Evolutionary conservation across 805 yeast genomes (phyloP).

Genomic region (Lachancea nothofagi): DNA sequence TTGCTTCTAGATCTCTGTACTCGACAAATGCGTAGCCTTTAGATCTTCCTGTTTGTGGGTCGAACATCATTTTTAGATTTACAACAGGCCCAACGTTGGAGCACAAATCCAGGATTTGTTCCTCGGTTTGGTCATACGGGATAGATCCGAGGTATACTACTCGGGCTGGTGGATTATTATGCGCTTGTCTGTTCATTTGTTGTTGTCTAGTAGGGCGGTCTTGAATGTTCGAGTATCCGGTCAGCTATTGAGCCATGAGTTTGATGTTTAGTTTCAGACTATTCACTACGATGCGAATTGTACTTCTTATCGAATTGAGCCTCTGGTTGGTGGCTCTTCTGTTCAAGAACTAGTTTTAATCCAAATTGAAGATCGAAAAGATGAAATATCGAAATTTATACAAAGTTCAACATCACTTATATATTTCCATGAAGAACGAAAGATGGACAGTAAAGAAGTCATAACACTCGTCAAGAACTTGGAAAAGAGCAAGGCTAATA

Average conservation of each 20-base stretch:
- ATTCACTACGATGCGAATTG: no score
- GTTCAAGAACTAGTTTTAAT: no score
- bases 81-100: conserved; percentile 84
- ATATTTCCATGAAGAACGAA: conserved; percentile 3
- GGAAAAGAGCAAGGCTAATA: conserved; percentile 59
- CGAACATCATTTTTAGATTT: conserved; percentile 70
- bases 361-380: no score
- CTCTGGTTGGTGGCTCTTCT: no score
- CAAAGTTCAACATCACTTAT: neutral
- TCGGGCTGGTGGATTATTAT: conserved; percentile 30
- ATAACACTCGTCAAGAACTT: conserved; percentile 61
- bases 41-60: conserved; percentile 82
- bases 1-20: conserved; percentile 77
- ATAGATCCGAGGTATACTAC: conserved; percentile 78
- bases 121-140: conserved; percentile 91
- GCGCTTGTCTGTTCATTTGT: conserved; percentile 16
- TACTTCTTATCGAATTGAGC: no score
- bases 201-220: no score
- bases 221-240: no score
- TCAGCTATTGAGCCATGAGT: no score
- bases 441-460: conserved; percentile 71
- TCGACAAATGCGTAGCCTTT: conserved; percentile 88
- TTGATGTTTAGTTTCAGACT: no score
- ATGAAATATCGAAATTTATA: neutral
- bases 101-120: conserved; percentile 83